Conservation (phyloP, 2,329 filamentous ascomycete genomes). For the Diaporthe citrichinensis region DNA sequence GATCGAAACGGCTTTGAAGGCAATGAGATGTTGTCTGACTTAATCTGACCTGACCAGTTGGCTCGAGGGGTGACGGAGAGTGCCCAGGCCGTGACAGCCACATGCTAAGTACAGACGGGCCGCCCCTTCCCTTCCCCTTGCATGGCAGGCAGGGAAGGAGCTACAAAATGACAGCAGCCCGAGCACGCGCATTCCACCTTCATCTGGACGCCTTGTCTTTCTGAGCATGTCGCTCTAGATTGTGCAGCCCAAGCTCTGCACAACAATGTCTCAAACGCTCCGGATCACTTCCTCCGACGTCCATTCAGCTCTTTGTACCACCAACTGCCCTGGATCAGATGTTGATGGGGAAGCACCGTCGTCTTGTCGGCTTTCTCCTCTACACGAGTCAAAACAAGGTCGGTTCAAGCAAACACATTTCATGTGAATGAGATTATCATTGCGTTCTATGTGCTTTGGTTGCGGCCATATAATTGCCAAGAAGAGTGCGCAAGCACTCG, state of each 20-base stretch:
- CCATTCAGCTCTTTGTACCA: neutral
- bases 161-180: constrained; percentile 2
- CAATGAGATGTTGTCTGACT: neutral
- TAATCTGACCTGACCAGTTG: neutral
- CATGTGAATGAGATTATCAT: neutral
- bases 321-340: neutral
- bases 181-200: neutral
- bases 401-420: neutral
- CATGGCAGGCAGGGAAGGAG: constrained; percentile 20
- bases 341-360: neutral
- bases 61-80: neutral
- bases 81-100: constrained; percentile 9
- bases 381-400: constrained; percentile 16
- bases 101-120: constrained; percentile 4
- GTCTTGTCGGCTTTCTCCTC: neutral
- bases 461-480: constrained; percentile 7
- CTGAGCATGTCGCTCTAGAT: neutral
- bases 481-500: neutral
- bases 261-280: neutral
- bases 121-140: constrained; percentile 26
- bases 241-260: neutral
- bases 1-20: neutral
- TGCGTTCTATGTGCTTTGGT: neutral
- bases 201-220: neutral
- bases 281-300: neutral